phyloP scores from a whole-genome alignment of 2,329 filamentous ascomycete species.

The Eutypella sp. region DNA sequence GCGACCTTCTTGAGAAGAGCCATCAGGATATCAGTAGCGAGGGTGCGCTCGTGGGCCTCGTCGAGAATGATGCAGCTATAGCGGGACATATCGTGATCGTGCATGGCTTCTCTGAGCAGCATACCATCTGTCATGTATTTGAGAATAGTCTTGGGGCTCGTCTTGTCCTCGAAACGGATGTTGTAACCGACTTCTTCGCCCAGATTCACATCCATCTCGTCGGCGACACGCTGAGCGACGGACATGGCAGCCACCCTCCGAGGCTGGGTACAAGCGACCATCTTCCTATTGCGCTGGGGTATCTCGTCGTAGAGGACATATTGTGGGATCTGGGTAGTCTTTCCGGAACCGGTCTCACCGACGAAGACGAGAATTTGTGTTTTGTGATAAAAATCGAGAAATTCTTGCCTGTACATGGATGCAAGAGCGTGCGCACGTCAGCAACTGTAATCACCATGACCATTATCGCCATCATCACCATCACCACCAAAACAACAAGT shows the following conservation, averaged over 20 bases:
- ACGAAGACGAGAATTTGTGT: constrained; percentile 97
- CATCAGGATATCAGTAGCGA: constrained; percentile 97
- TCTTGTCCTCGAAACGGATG: constrained; percentile 97
- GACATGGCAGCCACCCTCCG: constrained; percentile 98
- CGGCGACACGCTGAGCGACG: constrained; percentile 93
- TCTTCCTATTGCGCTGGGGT: constrained; percentile 77
- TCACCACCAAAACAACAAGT: constrained; percentile 1
- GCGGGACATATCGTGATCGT: constrained; percentile 83
- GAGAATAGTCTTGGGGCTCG: constrained; percentile 79
- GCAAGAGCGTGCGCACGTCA: background rate
- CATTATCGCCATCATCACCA: too few relatives aligned
- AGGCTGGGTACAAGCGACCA: constrained; percentile 95
- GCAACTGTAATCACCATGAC: too few relatives aligned
- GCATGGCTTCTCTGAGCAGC: constrained; percentile 92
- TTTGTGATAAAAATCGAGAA: constrained; percentile 86
- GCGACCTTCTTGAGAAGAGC: constrained; percentile 90
- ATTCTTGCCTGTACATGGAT: constrained; percentile 73
- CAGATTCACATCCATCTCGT: constrained; percentile 90
- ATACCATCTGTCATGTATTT: constrained; percentile 99
- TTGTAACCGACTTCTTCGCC: constrained; percentile 97
- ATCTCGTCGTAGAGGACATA: constrained; percentile 97
- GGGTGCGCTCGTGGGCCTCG: constrained; percentile 95
- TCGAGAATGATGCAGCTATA: constrained; percentile 99
- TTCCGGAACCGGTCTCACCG: constrained; percentile 97
- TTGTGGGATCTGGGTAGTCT: constrained; percentile 98